Percentiles rank a stretch among this genome's conserved stretches.
Evolutionary conservation across 2,329 filamentous ascomycete genomes (phyloP).

Genomic region (Fusarium marasasianum): DNA sequence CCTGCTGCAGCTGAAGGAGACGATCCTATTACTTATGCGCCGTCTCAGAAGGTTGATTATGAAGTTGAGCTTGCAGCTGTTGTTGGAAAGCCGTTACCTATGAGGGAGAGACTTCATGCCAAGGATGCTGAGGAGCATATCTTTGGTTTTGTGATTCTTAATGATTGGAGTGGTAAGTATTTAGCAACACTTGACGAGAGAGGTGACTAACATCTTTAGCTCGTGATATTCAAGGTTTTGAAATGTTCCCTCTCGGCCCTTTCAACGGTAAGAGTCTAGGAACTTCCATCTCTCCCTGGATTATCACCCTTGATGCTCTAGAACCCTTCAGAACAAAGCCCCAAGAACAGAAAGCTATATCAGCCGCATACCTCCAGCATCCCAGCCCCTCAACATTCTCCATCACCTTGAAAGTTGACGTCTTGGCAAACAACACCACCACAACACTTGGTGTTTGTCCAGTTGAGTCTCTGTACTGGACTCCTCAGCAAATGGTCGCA

Average conservation of each 20-base stretch:
- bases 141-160: slow-evolving; percentile 70
- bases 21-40: slow-evolving; percentile 37
- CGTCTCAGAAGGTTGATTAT: slow-evolving; percentile 51
- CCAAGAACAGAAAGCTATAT: not conserved
- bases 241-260: slow-evolving; percentile 69
- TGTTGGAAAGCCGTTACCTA: slow-evolving; percentile 52
- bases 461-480: slow-evolving; percentile 21
- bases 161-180: slow-evolving; percentile 66
- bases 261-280: slow-evolving; percentile 69
- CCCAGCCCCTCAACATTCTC: slow-evolving; percentile 48
- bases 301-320: slow-evolving; percentile 69
- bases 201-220: slow-evolving; percentile 45
- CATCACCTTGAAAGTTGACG: slow-evolving; percentile 45
- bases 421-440: slow-evolving; percentile 23
- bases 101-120: slow-evolving; percentile 50
- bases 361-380: slow-evolving; percentile 47
- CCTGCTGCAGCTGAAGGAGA: not conserved
- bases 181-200: no score
- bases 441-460: slow-evolving; percentile 10
- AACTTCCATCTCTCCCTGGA: slow-evolving; percentile 69
- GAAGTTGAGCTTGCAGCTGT: slow-evolving; percentile 57
- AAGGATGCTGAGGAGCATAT: slow-evolving; percentile 66
- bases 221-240: slow-evolving; percentile 69
- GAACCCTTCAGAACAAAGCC: slow-evolving; percentile 59
- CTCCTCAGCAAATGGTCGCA: slow-evolving; percentile 16